Evolutionary conservation across 2,329 filamentous ascomycete genomes (phyloP).

Genomic region (Botrytis tulipae): DNA sequence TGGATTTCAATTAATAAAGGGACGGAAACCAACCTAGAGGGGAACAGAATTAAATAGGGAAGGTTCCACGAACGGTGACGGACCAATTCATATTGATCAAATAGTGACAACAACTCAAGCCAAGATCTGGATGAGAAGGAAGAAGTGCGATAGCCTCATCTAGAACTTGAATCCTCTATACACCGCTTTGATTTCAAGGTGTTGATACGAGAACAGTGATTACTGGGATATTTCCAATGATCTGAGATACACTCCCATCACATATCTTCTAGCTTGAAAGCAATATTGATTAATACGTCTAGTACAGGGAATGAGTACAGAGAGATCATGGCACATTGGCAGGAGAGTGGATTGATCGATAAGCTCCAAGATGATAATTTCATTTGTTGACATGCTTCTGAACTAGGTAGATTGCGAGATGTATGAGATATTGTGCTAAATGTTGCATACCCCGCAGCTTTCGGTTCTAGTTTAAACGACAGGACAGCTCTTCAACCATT

Average conservation of each 20-base stretch:
- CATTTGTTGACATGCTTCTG: neutral
- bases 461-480: slow-evolving; percentile 21
- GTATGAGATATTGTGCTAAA: slow-evolving; percentile 9
- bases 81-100: neutral
- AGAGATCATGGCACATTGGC: neutral
- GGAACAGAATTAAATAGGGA: slow-evolving; percentile 19
- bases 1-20: slow-evolving; percentile 18
- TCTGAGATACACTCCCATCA: neutral
- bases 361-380: slow-evolving; percentile 6
- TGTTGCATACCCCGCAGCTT: slow-evolving; percentile 21
- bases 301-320: neutral
- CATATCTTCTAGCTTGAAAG: neutral
- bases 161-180: slow-evolving; percentile 15
- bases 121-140: slow-evolving; percentile 18
- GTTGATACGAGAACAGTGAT: slow-evolving; percentile 7
- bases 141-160: slow-evolving; percentile 14
- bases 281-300: slow-evolving; percentile 11
- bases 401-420: slow-evolving; percentile 3
- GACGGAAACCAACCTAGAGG: slow-evolving; percentile 21
- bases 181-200: slow-evolving; percentile 15
- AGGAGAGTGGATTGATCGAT: neutral
- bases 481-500: slow-evolving; percentile 17
- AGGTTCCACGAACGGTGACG: slow-evolving; percentile 14
- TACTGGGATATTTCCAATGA: neutral
- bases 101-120: slow-evolving; percentile 16